Base-by-base conservation (phyloP, 331 rosid genomes). In the Rosa hybrid region DNA sequence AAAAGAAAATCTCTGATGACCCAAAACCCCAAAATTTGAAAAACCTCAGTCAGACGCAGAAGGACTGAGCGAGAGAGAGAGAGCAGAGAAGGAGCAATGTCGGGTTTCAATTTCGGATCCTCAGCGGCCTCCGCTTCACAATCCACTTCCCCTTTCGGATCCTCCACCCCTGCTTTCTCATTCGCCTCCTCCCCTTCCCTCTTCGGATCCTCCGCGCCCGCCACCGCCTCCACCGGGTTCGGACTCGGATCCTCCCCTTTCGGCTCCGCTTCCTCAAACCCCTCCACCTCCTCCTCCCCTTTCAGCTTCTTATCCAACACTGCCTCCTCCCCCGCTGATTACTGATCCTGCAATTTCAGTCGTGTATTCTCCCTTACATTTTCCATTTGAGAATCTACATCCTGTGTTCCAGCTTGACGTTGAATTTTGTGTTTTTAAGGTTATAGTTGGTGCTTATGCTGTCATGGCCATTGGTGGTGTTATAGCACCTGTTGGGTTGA, bases 121-220 rank as follows among this genome's bases (percentile, higher is more conserved):
- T 54, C 85, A 50, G 13, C 75, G 90, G 90, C 68, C 68, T 5
- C 72, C 20, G 72, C 72, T 41, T 68, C 48, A 1, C 72, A 67
- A 2, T 67, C 48, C 23, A 6, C 71, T 18, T 39, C 71, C 76
- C 92, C 83, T 86, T 78, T 17, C 25, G 84, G 86, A 49, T 81
- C 88, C n/a, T 14, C 46, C 71, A 8, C 21, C 12, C 12, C 68
- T 6, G 5, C 46, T 16, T 65, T 65, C 71, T 65, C 71, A 12
- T 64, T 64, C 44, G 0, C 70, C 45, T 12, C 70, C n/a, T 78
- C 95, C 81, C 87, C 95, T 8, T 90, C 87, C 54, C 1, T 54
- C 0, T 81, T 16, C 23, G 86, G 87, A 50, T 81, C 86, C 23
- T 54, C 85, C 57, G 10, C 77, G 2, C 50, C 87, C 13, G 20